Evolutionary conservation across 2,329 filamentous ascomycete species (phyloP), one percentile per base, ranked within the genome.

Genomic region (Calonectria pteridis): DNA sequence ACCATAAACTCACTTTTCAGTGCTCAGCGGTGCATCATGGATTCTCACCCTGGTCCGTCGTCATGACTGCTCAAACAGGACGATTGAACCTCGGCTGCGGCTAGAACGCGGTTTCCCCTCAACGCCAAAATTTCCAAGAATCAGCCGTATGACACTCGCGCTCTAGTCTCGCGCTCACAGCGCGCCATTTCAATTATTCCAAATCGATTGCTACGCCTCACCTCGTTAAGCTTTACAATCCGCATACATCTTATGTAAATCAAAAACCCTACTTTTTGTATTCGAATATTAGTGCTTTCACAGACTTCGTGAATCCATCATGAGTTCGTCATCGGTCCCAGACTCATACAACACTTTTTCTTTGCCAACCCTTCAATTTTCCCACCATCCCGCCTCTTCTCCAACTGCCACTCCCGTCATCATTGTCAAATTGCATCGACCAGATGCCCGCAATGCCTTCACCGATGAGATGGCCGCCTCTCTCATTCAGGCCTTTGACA

Each of bases 361-460:
- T 51, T 83, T 89, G 72, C 85, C 85, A 3, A 81, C 87, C 49
- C 84, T 91, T 77, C 84, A 82, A 59, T 81, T 90, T 79, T 86
- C 85, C 58, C 89, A 91, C 78, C 84, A 89, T 75, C 89, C 89
- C 0, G 72, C 82, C 3, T 83, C 84, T 11, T 90, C 92, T 0
- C 82, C 88, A 14, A 84, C 87, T 3, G 88, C 90, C 18, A 94
- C 92, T 1, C 88, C 89, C 20, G 88, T 94, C 66, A 87, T 94
- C 64, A 82, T 94, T 75, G 83, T 94, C 40, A 90, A 90, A 2
- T 88, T 94, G 50, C 87, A 93, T 84, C 90, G 93, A 23, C 93
- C 93, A 0, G 83, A 85, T 14, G 91, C 91, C 73, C 88, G 92
- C 84, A 94, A 95, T 88, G 93, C 91, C 73, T 94, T 94, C 83